Evolutionary conservation across 2,329 filamentous ascomycete species (phyloP).

Genomic region (Zymoseptoria passerinii): DNA sequence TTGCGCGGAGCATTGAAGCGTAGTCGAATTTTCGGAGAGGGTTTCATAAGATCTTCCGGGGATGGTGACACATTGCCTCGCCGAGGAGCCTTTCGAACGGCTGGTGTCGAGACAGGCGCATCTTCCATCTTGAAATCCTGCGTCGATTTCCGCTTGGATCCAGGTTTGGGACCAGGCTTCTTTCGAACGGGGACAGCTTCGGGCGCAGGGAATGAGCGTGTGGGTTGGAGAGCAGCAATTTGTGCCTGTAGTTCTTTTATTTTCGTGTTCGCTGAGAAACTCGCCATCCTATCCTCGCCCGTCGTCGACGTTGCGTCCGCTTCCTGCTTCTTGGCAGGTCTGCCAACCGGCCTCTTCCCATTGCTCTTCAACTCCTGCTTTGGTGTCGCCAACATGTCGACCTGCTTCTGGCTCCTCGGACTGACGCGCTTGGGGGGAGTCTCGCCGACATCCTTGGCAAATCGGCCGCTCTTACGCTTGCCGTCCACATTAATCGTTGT

Average conservation of each 20-base stretch:
- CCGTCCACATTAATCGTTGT: constrained; percentile 67
- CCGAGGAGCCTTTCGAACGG: constrained; percentile 15
- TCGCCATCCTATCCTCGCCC: constrained; percentile 4
- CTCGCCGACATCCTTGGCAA: constrained; percentile 33
- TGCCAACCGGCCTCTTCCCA: constrained; percentile 5
- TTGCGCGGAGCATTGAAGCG: constrained; percentile 17
- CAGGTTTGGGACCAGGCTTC: constrained; percentile 1
- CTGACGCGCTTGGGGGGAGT: constrained; percentile 23
- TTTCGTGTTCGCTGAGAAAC: constrained; percentile 10
- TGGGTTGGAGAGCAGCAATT: constrained; percentile 25
- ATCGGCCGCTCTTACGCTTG: constrained; percentile 52
- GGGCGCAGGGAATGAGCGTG: constrained; percentile 17
- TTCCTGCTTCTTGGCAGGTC: constrained; percentile 3
- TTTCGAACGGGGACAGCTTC: constrained; percentile 1
- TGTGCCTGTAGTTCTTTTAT: constrained; percentile 25
- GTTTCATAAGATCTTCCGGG: constrained; percentile 15
- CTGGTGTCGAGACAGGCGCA: constrained; percentile 12
- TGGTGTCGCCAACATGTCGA: constrained; percentile 16
- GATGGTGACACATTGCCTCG: constrained; percentile 12
- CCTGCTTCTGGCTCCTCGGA: constrained; percentile 26
- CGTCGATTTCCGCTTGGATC: constrained; percentile 19
- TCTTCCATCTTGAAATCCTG: constrained; percentile 7
- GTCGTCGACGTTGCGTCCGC: constrained; percentile 7
- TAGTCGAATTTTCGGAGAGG: constrained; percentile 25
- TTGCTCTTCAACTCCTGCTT: constrained; percentile 15